Evolutionary conservation across 345 rosid species (phyloP).

Genomic region (Moringa oleifera): DNA sequence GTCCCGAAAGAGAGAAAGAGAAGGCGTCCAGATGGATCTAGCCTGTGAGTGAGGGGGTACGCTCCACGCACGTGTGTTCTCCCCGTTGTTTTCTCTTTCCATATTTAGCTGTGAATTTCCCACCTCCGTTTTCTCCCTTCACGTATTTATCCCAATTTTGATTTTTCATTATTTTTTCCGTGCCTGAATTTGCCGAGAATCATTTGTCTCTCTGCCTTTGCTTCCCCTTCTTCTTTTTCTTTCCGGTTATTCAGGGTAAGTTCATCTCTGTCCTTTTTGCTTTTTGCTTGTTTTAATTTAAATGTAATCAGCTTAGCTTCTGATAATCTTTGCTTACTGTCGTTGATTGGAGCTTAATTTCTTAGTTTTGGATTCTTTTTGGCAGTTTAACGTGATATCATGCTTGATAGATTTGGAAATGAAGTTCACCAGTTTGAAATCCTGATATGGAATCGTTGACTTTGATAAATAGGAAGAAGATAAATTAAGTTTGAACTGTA

Average conservation of each 20-base stretch:
- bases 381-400: not conserved
- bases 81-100: conserved; percentile 5
- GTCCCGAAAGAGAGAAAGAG: conserved; percentile 9
- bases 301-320: too few relatives aligned
- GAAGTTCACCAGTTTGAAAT: conserved; percentile 5
- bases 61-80: conserved; percentile 20
- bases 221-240: conserved; percentile 1
- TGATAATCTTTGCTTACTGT: too few relatives aligned
- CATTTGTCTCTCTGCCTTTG: conserved; percentile 1
- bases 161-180: not conserved
- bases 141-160: not conserved
- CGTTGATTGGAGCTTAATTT: not conserved
- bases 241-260: conserved; percentile 22
- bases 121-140: conserved; percentile 5
- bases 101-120: conserved; percentile 15
- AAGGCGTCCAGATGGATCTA: conserved; percentile 17
- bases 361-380: not conserved
- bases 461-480: not conserved
- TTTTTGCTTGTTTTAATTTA: not conserved
- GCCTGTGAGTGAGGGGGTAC: conserved; percentile 11
- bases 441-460: not conserved
- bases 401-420: not conserved
- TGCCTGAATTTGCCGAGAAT: conserved; percentile 2
- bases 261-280: conserved; percentile 3
- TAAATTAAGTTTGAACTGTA: not conserved